Conservation (phyloP, 164 flowering plant genomes). For the Hamamelis virginiana region DNA sequence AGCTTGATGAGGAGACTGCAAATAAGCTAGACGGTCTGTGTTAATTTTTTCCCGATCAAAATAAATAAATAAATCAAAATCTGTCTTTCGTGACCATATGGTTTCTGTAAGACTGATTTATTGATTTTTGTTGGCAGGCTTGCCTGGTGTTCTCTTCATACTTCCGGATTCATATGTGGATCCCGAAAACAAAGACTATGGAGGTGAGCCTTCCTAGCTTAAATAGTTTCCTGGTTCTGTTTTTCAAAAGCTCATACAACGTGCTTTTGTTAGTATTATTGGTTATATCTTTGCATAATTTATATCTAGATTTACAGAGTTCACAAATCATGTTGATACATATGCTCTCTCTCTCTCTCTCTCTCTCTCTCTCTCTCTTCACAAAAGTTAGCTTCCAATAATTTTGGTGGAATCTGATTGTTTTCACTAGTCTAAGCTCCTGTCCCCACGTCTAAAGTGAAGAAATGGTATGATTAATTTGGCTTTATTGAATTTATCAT, state of each 20-base stretch:
- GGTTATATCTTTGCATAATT: background rate
- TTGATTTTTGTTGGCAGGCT: conserved; percentile 1
- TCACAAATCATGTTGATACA: too few species aligned
- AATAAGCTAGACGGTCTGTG: conserved; percentile 84
- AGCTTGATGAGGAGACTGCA: conserved; percentile 91
- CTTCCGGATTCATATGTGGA: conserved; percentile 21
- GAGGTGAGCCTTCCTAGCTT: conserved; percentile 4
- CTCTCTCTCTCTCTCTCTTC: too few species aligned
- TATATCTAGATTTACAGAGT: background rate
- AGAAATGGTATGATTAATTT: background rate
- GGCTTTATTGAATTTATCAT: too few species aligned
- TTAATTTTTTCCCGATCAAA: background rate
- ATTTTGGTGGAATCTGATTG: too few species aligned
- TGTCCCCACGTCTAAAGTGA: background rate
- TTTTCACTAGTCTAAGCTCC: background rate
- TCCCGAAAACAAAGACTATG: conserved; percentile 15
- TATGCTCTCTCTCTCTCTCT: too few species aligned
- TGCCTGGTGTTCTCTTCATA: conserved; percentile 15
- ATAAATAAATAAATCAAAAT: background rate
- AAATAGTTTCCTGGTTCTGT: background rate
- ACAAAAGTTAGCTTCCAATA: too few species aligned
- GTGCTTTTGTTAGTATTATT: too few species aligned
- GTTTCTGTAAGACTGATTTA: background rate
- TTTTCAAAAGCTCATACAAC: background rate
- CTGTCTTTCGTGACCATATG: background rate